A percentile compares a stretch with the other conserved stretches of the same genome.
phyloP scores from a whole-genome alignment of 495 filamentous ascomycete species.

The Neurospora sp. region DNA sequence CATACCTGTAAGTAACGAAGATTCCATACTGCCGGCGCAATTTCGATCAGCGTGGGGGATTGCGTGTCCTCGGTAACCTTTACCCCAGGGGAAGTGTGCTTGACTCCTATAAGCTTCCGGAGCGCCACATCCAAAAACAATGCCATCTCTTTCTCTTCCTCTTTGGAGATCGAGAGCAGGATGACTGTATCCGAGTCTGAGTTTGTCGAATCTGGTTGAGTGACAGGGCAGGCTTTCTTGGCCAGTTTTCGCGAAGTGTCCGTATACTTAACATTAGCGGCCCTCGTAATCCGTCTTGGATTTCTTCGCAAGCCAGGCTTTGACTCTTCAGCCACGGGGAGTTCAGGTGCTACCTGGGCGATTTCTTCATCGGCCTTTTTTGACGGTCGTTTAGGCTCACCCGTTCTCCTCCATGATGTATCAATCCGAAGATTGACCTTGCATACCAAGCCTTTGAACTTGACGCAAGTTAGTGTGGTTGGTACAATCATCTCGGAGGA shows the following conservation, averaged over 20 bases:
- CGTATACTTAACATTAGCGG: not conserved
- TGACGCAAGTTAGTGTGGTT: slow-evolving; percentile 16
- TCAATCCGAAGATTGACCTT: slow-evolving; percentile 5
- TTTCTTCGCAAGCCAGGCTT: not conserved
- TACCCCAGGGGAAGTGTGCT: slow-evolving; percentile 15
- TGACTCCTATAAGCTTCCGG: slow-evolving; percentile 22
- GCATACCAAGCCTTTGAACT: slow-evolving; percentile 24
- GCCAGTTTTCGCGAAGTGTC: not conserved
- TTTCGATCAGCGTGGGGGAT: slow-evolving; percentile 26
- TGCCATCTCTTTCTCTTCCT: slow-evolving; percentile 14
- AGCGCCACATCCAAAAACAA: slow-evolving; percentile 25
- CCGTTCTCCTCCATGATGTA: not conserved
- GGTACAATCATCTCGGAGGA: slow-evolving; percentile 15
- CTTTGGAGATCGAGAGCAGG: not conserved
- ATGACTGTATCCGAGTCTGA: not conserved
- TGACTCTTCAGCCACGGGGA: not conserved
- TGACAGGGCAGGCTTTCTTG: not conserved
- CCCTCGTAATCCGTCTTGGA: not conserved
- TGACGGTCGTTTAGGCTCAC: not conserved
- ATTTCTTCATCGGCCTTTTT: not conserved
- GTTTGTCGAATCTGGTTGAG: not conserved
- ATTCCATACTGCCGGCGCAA: slow-evolving; percentile 38
- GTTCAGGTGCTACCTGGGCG: not conserved
- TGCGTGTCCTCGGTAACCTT: slow-evolving; percentile 6
- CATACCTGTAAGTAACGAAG: slow-evolving; percentile 30